phyloP scores from a whole-genome alignment of 2,329 filamentous ascomycete species.

The Penicillium sumatraense region DNA sequence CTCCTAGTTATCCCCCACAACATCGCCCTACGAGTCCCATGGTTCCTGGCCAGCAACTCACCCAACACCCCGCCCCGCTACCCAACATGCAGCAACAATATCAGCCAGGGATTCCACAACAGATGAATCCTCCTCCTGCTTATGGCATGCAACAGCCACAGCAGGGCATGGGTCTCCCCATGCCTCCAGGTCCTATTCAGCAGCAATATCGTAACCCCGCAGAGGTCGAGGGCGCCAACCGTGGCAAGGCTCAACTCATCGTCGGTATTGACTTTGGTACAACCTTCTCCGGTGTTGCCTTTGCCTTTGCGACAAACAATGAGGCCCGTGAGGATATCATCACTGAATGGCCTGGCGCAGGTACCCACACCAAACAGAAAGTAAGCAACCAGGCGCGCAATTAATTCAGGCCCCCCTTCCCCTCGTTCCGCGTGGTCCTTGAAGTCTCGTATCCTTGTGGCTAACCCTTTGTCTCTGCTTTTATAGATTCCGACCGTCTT shows the following conservation, averaged over 20 bases:
- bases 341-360: conserved; percentile 96
- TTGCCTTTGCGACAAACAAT: conserved; percentile 90
- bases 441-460: too few species aligned
- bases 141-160: conserved; percentile 47
- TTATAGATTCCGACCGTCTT: conserved; percentile 89
- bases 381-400: conserved; percentile 53
- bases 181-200: conserved; percentile 31
- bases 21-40: conserved; percentile 59
- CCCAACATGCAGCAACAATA: conserved; percentile 42
- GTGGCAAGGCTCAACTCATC: conserved; percentile 95
- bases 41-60: conserved; percentile 48
- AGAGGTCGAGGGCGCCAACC: conserved; percentile 85
- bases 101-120: conserved; percentile 40
- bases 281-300: conserved; percentile 96
- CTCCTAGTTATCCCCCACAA: conserved; percentile 67
- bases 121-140: conserved; percentile 48
- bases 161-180: conserved; percentile 27
- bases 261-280: conserved; percentile 99
- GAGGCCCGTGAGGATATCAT: conserved; percentile 99
- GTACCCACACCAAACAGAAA: conserved; percentile 98
- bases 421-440: neutral
- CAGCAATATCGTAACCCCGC: conserved; percentile 41
- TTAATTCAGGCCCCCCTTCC: neutral
- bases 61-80: conserved; percentile 56
- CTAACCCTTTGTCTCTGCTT: neutral